Evolutionary conservation across 2,329 filamentous ascomycete species (phyloP), one percentile per base, ranked within the genome.

Genomic region (Paraphoma sp.): DNA sequence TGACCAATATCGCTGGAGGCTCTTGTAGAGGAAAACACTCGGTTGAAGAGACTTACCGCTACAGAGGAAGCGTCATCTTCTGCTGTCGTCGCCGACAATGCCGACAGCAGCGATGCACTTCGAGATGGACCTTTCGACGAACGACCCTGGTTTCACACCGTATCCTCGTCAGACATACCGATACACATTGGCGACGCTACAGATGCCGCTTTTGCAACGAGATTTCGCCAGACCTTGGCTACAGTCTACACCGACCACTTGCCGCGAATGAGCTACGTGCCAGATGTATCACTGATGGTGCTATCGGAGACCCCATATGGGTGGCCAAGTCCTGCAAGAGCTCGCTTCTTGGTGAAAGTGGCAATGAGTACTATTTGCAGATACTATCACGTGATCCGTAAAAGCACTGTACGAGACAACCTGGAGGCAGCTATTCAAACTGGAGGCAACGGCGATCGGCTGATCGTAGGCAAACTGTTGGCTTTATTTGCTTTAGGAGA

Each of bases 401-500:
- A 68, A 45, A 80, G 76, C 18, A 68, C 70, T 6, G 73, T 81
- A 4, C 55, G 78, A 0, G 73, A 75, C 2, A 68, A 69, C 0
- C 57, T 82, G 0, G 76, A 81, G 42, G 71, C 75, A 16, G 69
- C 74, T 0, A 73, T 80, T n/a, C 65, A 72, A 47, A 74, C 77
- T 38, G 69, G 72, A 2, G 60, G 67, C 6, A 74, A 71, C 10
- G 71, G 68, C 5, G 73, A 76, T 40, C 68, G 71, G 0, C 57
- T 80, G 0, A 55, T 73, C 0, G 74, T 71, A 11, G 79, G 78
- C 58, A 81, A 81, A 45, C 53, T 82, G 0, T 80, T 78, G 70
- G 79, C 77, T 0, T 44, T 82, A 3, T 80, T 83, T 56, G 81
- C 81, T 0, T 71, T 83, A 6, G 81, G 81, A 0, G 80, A 82